These are phyloP conservation scores for Cladosporium sphaerospermum DNA, from an alignment of 2,329 filamentous ascomycete species.

Conservation along the genomic window DNA sequence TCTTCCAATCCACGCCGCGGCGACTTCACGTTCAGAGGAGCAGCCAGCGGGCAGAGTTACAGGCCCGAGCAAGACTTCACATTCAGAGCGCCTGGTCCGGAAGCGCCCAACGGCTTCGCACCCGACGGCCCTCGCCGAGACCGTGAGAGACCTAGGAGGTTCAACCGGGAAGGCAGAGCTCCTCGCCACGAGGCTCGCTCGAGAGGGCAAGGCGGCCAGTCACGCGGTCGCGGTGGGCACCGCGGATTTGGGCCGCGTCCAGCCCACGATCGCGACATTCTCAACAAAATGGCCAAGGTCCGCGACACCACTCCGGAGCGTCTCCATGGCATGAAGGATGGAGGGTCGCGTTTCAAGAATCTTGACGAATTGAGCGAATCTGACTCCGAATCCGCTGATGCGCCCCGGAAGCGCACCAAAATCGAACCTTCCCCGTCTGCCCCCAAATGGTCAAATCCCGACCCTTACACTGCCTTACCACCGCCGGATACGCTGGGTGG, in stretches of 20 bases:
- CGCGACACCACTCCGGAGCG: conserved; percentile 40
- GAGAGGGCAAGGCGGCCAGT: background rate
- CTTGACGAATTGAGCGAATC: conserved; percentile 35
- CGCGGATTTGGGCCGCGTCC: conserved; percentile 24
- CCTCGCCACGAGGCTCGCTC: conserved; percentile 1
- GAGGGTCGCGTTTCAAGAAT: conserved; percentile 37
- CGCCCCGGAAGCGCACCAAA: conserved; percentile 27
- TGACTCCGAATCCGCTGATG: conserved; percentile 28
- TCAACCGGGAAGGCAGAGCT: background rate
- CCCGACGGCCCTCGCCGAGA: background rate
- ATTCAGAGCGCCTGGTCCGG: conserved; percentile 4
- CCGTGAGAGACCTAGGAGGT: conserved; percentile 6
- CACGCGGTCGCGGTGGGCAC: conserved; percentile 2
- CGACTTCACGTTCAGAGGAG: conserved; percentile 10
- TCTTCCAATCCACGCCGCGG: background rate
- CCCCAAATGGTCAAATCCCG: conserved; percentile 92
- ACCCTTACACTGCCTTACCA: conserved; percentile 83
- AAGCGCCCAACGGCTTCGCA: conserved; percentile 7
- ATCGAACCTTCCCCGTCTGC: conserved; percentile 14
- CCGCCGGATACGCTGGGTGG: conserved; percentile 65
- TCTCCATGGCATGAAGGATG: conserved; percentile 38
- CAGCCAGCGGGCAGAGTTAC: conserved; percentile 4
- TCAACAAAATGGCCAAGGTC: conserved; percentile 29
- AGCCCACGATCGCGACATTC: conserved; percentile 39
- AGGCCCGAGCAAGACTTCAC: conserved; percentile 10